These are phyloP conservation scores for Penicillium pulvis DNA, from an alignment of 495 filamentous ascomycete species.

Conservation along the genomic window DNA sequence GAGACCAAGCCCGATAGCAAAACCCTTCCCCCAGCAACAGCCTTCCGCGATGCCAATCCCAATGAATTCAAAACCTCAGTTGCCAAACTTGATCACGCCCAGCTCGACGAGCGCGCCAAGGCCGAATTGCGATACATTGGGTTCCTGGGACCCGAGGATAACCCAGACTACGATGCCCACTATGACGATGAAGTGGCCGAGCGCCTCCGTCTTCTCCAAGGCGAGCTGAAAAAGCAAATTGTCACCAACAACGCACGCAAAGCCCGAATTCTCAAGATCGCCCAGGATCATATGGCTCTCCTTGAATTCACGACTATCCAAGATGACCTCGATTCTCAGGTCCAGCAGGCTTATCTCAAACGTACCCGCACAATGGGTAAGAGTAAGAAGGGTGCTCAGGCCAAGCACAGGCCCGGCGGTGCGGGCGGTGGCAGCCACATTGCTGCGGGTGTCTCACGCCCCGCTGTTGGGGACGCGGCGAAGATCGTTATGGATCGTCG, in stretches of 20 bases:
- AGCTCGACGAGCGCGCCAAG: constrained; percentile 87
- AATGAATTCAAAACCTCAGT: constrained; percentile 57
- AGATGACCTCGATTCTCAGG: constrained; percentile 94
- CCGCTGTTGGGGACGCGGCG: constrained; percentile 89
- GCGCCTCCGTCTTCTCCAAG: constrained; percentile 81
- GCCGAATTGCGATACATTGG: constrained; percentile 93
- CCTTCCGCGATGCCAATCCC: constrained; percentile 70
- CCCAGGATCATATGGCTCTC: constrained; percentile 87
- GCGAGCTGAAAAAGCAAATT: constrained; percentile 74
- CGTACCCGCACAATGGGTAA: constrained; percentile 92
- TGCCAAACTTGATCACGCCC: constrained; percentile 74
- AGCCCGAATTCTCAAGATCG: constrained; percentile 77
- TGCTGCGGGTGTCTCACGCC: constrained; percentile 60
- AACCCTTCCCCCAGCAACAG: constrained; percentile 68
- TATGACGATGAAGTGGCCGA: constrained; percentile 94
- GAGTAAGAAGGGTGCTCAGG: constrained; percentile 74
- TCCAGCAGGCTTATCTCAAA: constrained; percentile 93
- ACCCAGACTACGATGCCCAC: constrained; percentile 79
- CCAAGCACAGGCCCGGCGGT: constrained; percentile 71
- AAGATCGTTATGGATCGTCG: constrained; percentile 87
- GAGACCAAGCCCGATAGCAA: constrained; percentile 49
- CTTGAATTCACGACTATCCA: constrained; percentile 97
- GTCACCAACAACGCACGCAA: constrained; percentile 90
- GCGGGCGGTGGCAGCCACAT: constrained; percentile 56
- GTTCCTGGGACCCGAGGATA: constrained; percentile 72